Base-by-base conservation (phyloP, 1,284 basidiomycete genomes). In the Neotropicomus parvogracilis region DNA sequence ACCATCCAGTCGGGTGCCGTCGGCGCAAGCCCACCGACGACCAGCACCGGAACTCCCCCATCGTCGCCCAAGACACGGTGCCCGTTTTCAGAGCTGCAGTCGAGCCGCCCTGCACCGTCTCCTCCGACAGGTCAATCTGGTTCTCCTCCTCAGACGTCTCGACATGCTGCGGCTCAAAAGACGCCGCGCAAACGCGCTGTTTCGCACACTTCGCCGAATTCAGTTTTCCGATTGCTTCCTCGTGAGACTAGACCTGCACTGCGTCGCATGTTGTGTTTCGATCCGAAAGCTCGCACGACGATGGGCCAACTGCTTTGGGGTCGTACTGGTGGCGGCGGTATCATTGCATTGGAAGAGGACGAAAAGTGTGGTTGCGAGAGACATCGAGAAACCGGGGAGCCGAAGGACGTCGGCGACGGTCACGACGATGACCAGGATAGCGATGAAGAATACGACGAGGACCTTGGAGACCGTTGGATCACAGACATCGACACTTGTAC, bases 201-300 rank as follows among this genome's bases (percentile, higher is more conserved):
- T 77, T 87, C 54, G 71, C 77, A 47, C 91, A 93, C n/a, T 87
- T 84, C 77, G 78, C 87, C 66, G 78, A 95, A 99, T 69, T 94
- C 91, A 27, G 97, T 99, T 64, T 99, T 99, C 79, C 83, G 94
- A n/a, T 77, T 99, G 6, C 75, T 99, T 17, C 95, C 95, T 6
- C 86, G 95, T 50, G 95, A 98, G 71, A 86, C 91, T 14, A 81
- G 94, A 35, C 78, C 84, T 13, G 92, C 91, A 10, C 76, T 99
- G 46, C 87, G 92, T 52, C 82, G 95, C 46, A 99, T 99, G 97
- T 78, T 99, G 59, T 87, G 85, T 53, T 81, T 98, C 46, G 94
- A 98, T 66, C 91, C 95, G 1, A 74, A 78, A 9, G 81, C 88
- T 46, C 84, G 97, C 31, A 97, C 92, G 67, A 98, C 97, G 21